Base-by-base conservation (phyloP, 345 rosid species). In the Murraya paniculata region DNA sequence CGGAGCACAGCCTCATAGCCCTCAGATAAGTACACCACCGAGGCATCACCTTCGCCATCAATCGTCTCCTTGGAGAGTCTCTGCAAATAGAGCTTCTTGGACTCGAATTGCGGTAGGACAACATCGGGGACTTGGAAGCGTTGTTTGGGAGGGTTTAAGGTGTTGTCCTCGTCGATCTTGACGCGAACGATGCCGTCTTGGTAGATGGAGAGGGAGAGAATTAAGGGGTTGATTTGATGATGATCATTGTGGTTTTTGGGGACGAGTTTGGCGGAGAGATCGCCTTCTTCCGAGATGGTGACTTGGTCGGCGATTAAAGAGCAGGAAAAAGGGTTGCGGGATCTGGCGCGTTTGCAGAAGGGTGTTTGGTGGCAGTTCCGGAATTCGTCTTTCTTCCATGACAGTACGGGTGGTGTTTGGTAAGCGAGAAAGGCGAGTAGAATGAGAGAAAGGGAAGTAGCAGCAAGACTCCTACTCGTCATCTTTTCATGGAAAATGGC, bases 381-480 rank as follows among this genome's bases (percentile, higher is more conserved):
- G 74, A 97, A 97, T 85, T 97, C 99, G 13, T 97, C 99, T 70
- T 88, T 91, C 82, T 97, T 97, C 98, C 98, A 97, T 27, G 98
- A 92, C 53, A 79, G 72, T 66, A 81, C 86, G 11, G 72, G 9
- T 53, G 80, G 11, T 48, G 84, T 65, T 69, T 85, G 89, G 16
- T 83, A 82, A 80, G 39, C 14, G 33, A 93, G 80, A 79, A 85
- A 79, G 62, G 90, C 66, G 62, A 89, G 84, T 61, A 87, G 68
- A 74, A 84, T 28, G 19, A 86, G 39, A 60, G 83, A 80, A 38
- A 68, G 5, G 7, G 25, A 45, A 39, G 11, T 77, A 60, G 64
- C 1, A 2, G 50, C 50, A 13, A 0, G 50, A 45, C 18, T 45
- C 50, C 50, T 76, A 78, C 79, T 64, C 83, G 72, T 82, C 90